Percentiles rank a stretch among this genome's conserved stretches.
These are phyloP conservation scores for Trametes punicea DNA, from an alignment of 768 basidiomycete species.

Conservation along the genomic window DNA sequence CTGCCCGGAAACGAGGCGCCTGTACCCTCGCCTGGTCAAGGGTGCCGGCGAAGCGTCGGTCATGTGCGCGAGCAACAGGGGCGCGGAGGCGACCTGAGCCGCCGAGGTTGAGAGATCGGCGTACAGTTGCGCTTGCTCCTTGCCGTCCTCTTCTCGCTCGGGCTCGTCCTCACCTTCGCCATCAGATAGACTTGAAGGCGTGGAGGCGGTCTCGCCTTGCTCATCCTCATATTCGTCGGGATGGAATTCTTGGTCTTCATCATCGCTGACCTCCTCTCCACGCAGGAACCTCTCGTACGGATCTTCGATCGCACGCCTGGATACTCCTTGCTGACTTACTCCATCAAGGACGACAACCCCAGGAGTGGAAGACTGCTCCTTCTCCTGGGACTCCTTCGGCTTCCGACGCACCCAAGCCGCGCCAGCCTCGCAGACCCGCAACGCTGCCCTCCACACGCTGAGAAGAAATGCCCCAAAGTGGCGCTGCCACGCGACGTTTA, in stretches of 20 bases:
- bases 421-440: constrained; percentile 8
- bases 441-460: constrained; percentile 17
- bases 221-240: constrained; percentile 9
- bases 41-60: constrained; percentile 40
- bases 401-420: neutral
- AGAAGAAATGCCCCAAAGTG: constrained; percentile 35
- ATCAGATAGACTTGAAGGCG: neutral
- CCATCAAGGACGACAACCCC: neutral
- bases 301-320: constrained; percentile 32
- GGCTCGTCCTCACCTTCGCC: constrained; percentile 18
- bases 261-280: constrained; percentile 53
- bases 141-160: constrained; percentile 31
- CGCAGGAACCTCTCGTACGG: constrained; percentile 57
- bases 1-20: constrained; percentile 32
- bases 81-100: constrained; percentile 34
- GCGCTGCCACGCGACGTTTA: constrained; percentile 38
- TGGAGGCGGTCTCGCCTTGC: neutral
- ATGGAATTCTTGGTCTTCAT: constrained; percentile 42
- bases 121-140: constrained; percentile 49
- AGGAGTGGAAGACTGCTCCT: neutral
- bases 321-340: neutral
- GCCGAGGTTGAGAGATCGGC: constrained; percentile 47
- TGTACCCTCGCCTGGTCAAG: constrained; percentile 48
- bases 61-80: constrained; percentile 56
- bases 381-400: neutral